Base-by-base conservation (phyloP, 2,329 filamentous ascomycete species). In the Emmonsia crescens region DNA sequence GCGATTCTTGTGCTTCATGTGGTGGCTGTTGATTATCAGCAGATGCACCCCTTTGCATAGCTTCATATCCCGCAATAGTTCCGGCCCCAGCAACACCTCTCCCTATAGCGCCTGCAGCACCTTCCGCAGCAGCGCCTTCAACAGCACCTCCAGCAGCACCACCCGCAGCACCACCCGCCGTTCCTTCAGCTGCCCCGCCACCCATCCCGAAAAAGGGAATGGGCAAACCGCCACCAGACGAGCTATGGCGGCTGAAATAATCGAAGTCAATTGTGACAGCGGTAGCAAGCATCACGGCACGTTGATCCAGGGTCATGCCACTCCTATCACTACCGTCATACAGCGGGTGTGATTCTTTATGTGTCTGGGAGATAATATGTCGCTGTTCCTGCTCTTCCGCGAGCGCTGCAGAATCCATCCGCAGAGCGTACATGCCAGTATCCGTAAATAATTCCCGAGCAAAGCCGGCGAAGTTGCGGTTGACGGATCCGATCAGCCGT, bases 191-290 rank as follows among this genome's bases (percentile, higher is more conserved):
- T 16, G 72, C 74, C 27, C 71, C 75, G 4, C 74, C 76, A 16
- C 77, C 77, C 9, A 73, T 68, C 8, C 74, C 76, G 1, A 79
- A 78, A 62, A 82, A 75, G 73, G 78, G 80, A 57, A 85, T 68
- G 0, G 83, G 83, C 1, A 80, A 76, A 51, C 79, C 70, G 19
- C 78, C 73, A 10, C 77, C 77, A 2, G 74, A 70, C 21, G 75
- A 71, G 60, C 81, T 84, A 64, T 86, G 82, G 1, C 83, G 77
- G 62, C 83, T 86, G 73, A 87, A 87, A 71, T 87, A 87, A 69
- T 87, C 85, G 63, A 86, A 87, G 67, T 87, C 85, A 55, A 87
- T 79, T 61, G 78, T 83, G 14, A 87, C 84, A 6, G 85, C 85
- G 0, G 84, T 85, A 10, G 85, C 84, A 9, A 87, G 77, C 84